Evolutionary conservation across 257 asterid genomes (phyloP).

Genomic region (Leonotis leonurus): DNA sequence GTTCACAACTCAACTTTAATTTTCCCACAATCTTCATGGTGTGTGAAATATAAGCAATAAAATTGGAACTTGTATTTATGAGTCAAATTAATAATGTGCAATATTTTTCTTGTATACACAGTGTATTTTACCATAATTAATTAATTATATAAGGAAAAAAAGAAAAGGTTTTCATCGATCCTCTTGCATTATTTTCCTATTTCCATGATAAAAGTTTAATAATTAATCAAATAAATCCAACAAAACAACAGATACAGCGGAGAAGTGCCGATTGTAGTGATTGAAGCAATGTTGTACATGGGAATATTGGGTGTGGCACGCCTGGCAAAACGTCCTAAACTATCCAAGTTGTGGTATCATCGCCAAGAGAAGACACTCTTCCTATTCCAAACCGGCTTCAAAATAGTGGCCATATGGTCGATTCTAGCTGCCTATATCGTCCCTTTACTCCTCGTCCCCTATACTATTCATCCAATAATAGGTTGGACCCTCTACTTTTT

Average conservation of each 20-base stretch:
- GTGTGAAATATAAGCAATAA: too few species aligned
- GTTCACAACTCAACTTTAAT: too few species aligned
- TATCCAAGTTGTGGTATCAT: constrained; percentile 70
- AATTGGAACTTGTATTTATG: too few species aligned
- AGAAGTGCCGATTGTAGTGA: constrained; percentile 57
- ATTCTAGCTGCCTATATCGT: constrained; percentile 56
- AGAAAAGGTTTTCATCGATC: too few species aligned
- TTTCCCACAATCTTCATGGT: too few species aligned
- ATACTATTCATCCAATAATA: constrained; percentile 65
- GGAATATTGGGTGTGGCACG: constrained; percentile 60
- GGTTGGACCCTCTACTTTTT: constrained; percentile 82
- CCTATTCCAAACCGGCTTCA: constrained; percentile 51
- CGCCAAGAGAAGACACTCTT: constrained; percentile 61
- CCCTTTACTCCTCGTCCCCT: constrained; percentile 74
- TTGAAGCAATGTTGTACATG: constrained; percentile 50
- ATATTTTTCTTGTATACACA: too few species aligned
- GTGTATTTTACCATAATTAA: too few species aligned
- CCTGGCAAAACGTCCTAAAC: constrained; percentile 65
- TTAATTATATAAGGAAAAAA: too few species aligned
- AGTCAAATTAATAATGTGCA: too few species aligned
- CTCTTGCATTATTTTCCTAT: too few species aligned
- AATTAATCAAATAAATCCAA: too few species aligned
- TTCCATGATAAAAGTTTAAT: too few species aligned
- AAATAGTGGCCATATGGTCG: constrained; percentile 61
- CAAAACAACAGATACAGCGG: constrained; percentile 65